A percentile compares a stretch with the other conserved stretches of the same genome.
These are phyloP conservation scores for Conringia planisiliqua DNA, from an alignment of 345 rosid species.

Conservation along the genomic window DNA sequence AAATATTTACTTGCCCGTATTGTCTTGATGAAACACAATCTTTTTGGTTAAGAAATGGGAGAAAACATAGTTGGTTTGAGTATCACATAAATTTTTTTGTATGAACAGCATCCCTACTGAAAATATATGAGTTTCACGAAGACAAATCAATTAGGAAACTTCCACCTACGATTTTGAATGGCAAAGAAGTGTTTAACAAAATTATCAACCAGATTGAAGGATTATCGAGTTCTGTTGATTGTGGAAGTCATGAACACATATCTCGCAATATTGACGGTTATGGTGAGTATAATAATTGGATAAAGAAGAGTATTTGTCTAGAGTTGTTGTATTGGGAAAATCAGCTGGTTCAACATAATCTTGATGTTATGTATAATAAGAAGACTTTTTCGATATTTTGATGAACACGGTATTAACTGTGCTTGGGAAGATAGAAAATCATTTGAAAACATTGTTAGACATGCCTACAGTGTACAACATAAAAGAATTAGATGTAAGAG, in stretches of 20 bases:
- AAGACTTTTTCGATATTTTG: not conserved
- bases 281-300: not conserved
- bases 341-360: not conserved
- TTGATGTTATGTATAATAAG: no score
- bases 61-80: not conserved
- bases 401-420: not conserved
- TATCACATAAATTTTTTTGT: not conserved
- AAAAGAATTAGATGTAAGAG: not conserved
- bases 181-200: not conserved
- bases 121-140: not conserved
- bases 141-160: not conserved
- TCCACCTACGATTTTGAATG: not conserved
- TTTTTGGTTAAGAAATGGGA: not conserved
- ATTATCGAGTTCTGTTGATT: not conserved
- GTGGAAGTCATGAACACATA: not conserved
- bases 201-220: not conserved
- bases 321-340: not conserved
- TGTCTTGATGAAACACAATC: not conserved
- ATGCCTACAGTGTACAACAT: not conserved
- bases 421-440: not conserved
- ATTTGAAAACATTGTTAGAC: not conserved
- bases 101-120: not conserved
- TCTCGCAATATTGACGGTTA: not conserved
- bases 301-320: not conserved
- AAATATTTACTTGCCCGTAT: not conserved